phyloP scores from a whole-genome alignment of 148 eudicot species.

The Drosera capensis region DNA sequence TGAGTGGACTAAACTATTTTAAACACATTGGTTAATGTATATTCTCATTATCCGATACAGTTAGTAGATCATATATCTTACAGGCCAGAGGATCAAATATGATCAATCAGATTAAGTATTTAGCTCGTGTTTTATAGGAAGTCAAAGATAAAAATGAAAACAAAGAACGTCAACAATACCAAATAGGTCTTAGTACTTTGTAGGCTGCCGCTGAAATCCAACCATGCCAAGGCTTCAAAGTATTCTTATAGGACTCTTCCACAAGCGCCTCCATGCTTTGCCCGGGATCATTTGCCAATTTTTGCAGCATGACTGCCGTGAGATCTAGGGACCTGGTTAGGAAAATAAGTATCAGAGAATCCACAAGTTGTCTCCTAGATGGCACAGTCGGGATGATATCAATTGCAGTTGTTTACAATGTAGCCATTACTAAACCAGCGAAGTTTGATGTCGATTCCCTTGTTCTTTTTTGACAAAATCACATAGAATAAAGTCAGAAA shows the following conservation, averaged over 20 bases:
- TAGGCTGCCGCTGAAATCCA: slow-evolving; percentile 85
- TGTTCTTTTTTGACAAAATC: no score
- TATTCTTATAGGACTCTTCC: slow-evolving; percentile 43
- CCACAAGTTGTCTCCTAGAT: neutral
- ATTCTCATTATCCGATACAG: no score
- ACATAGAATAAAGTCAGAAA: neutral
- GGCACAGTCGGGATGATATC: neutral
- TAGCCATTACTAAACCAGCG: no score
- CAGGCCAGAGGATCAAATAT: no score
- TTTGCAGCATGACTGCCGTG: slow-evolving; percentile 33
- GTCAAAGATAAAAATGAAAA: neutral
- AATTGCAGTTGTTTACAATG: neutral
- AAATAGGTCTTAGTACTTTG: slow-evolving; percentile 22
- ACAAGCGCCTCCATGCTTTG: slow-evolving; percentile 53
- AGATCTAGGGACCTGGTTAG: slow-evolving; percentile 43
- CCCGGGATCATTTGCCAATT: slow-evolving; percentile 26
- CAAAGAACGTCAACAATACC: neutral
- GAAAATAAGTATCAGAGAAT: neutral
- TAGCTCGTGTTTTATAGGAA: neutral
- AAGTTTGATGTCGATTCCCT: no score
- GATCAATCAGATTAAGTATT: no score
- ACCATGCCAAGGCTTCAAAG: slow-evolving; percentile 91
- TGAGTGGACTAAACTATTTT: no score
- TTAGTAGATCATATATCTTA: no score
- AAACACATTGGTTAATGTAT: no score